Evolutionary conservation across 306 rosid species (phyloP), one percentile per base, ranked within the genome.

Genomic region (Inga oerstediana): DNA sequence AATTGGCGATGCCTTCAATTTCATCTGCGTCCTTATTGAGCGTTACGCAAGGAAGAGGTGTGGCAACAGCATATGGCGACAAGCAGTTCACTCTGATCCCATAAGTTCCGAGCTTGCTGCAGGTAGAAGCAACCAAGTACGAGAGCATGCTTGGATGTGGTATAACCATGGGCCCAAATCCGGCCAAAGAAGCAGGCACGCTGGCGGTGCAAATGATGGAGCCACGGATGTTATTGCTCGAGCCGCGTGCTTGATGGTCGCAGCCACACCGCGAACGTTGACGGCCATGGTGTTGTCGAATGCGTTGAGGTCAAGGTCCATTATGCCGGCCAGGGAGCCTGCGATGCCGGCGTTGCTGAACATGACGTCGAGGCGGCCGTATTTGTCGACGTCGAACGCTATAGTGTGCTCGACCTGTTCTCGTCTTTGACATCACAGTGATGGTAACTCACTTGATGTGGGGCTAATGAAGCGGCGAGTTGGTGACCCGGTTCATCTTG

Each of bases 351-450:
- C 97, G 5, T 94, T 94, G 88, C 97, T 91, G 69, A 91, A 93
- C 79, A 94, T 20, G 41, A 94, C 62, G 34, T 94, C 92, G 0
- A 94, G 32, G 62, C 74, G 79, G n/a, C 97, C 97, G 22, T 90
- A 86, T 78, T 85, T 93, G 8, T 90, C 59, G 2, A 91, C 3
- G 0, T 97, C 56, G 78, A 85, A 91, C 2, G 46, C 59, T 1
- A 94, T 88, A 0, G 94, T 80, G 66, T 88, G 76, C 20, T 93
- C 91, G 0, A 94, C 97, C 58, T 93, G 91, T 43, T 88, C 86
- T 94, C 98, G 30, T 94, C 87, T 44, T 89, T 84, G 3, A 92
- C 97, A 5, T 93, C 98, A 16, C 98, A 93, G 59, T 87, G 97
- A 46, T 34, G 84, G 79, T 89, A 94, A 43, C 75, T 83, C 16